Conservation (phyloP, 2,329 filamentous ascomycete species). For the Botryosphaeria agaves region DNA sequence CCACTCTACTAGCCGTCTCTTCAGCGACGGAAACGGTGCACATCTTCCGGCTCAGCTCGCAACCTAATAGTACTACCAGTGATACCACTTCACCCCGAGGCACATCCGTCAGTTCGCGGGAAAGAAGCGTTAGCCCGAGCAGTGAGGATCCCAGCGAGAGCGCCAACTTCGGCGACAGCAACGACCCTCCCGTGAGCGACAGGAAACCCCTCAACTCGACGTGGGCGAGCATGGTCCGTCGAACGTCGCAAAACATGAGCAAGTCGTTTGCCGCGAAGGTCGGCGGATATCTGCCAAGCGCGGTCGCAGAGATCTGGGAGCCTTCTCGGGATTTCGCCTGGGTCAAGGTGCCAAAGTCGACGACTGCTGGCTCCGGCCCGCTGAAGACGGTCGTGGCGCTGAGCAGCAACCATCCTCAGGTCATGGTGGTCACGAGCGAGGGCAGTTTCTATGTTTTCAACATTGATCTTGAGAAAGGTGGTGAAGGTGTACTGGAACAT, state of each 20-base stretch:
- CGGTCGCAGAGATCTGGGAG: slow-evolving; percentile 96
- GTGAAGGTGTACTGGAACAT: slow-evolving; percentile 79
- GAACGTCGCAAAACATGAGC: slow-evolving; percentile 86
- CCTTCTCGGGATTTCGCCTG: slow-evolving; percentile 88
- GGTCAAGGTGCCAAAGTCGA: slow-evolving; percentile 69
- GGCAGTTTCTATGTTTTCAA: slow-evolving; percentile 91
- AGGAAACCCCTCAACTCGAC: slow-evolving; percentile 44
- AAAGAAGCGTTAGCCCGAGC: slow-evolving; percentile 24
- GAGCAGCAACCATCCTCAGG: slow-evolving; percentile 83
- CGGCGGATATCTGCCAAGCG: slow-evolving; percentile 80
- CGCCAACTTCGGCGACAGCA: slow-evolving; percentile 15
- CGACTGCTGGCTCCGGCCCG: slow-evolving; percentile 27
- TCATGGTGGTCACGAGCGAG: slow-evolving; percentile 96
- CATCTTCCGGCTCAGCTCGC: slow-evolving; percentile 64
- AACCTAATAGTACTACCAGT: slow-evolving; percentile 7
- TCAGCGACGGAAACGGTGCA: slow-evolving; percentile 94
- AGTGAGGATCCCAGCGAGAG: slow-evolving; percentile 23
- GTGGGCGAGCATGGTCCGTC: slow-evolving; percentile 77
- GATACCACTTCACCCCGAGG: too few relatives aligned
- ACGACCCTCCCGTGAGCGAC: slow-evolving; percentile 12
- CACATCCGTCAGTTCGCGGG: slow-evolving; percentile 8
- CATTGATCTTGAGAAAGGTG: slow-evolving; percentile 85
- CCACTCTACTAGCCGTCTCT: slow-evolving; percentile 84
- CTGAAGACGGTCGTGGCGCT: slow-evolving; percentile 90
- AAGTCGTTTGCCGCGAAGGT: slow-evolving; percentile 77